Conservation (phyloP, 1,139 yeast species). For the Wickerhamiella infanticola region DNA sequence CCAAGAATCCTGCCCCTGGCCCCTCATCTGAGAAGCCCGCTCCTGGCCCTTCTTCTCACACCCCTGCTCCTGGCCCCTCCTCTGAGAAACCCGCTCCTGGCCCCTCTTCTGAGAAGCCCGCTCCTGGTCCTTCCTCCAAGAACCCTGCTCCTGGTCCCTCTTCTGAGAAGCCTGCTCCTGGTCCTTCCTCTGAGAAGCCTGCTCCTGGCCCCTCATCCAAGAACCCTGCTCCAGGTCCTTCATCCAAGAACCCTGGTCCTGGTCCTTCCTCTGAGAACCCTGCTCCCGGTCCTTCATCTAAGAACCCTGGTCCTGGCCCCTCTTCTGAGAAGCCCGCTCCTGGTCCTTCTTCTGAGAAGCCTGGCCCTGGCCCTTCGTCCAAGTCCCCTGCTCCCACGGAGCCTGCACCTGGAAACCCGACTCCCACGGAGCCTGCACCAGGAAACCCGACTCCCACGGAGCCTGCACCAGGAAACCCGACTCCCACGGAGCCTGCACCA, state of each 20-base stretch:
- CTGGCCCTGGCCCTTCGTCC: no score
- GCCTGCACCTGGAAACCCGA: no score
- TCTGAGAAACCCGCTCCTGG: not conserved
- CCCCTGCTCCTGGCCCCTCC: not conserved
- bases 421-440: no score
- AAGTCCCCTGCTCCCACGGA: no score
- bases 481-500: no score
- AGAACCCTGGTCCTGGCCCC: not conserved
- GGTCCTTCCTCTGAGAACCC: not conserved
- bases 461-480: no score
- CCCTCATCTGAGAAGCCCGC: not conserved
- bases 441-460: no score
- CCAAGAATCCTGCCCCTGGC: not conserved
- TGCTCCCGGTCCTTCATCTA: not conserved
- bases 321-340: not conserved
- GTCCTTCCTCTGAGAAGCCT: not conserved
- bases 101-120: not conserved
- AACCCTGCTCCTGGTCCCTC: not conserved
- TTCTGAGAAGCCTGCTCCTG: not conserved
- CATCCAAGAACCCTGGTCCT: not conserved
- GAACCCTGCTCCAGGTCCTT: not conserved
- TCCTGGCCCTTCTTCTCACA: not conserved
- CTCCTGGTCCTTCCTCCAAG: not conserved
- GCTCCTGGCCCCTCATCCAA: not conserved
- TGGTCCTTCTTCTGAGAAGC: no score